Conservation (phyloP, 495 filamentous ascomycete genomes). For the Penicillium soppii region DNA sequence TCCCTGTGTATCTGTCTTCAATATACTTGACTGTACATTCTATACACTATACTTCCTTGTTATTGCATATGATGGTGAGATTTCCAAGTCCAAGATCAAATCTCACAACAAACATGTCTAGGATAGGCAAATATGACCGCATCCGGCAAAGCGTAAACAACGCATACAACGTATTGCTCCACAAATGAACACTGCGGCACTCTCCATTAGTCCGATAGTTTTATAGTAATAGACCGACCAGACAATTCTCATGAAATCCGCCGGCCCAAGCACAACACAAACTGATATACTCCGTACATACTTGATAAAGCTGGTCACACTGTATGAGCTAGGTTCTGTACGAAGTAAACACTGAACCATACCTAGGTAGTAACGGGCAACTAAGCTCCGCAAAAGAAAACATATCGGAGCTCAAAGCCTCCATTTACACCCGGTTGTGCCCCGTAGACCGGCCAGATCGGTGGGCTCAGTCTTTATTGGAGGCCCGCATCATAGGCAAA, state of each 20-base stretch:
- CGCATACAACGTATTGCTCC: constrained; percentile 10
- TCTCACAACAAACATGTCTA: not conserved
- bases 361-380: not conserved
- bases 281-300: not conserved
- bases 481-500: not conserved
- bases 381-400: constrained; percentile 14
- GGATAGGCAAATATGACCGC: not conserved
- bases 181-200: constrained; percentile 1
- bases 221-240: not conserved
- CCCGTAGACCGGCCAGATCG: no score
- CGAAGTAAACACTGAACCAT: constrained; percentile 5
- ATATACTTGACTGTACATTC: no score
- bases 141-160: constrained; percentile 6
- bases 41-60: no score
- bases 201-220: not conserved
- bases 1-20: no score
- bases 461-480: constrained; percentile 1
- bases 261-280: constrained; percentile 10
- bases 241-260: constrained; percentile 2
- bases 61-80: not conserved
- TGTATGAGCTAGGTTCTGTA: not conserved
- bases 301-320: not conserved
- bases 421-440: not conserved
- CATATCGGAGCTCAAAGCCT: constrained; percentile 10
- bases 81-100: not conserved